Evolutionary conservation across 768 basidiomycete species (phyloP), one percentile per base, ranked within the genome.

Genomic region (Suillus fuscotomentosus): DNA sequence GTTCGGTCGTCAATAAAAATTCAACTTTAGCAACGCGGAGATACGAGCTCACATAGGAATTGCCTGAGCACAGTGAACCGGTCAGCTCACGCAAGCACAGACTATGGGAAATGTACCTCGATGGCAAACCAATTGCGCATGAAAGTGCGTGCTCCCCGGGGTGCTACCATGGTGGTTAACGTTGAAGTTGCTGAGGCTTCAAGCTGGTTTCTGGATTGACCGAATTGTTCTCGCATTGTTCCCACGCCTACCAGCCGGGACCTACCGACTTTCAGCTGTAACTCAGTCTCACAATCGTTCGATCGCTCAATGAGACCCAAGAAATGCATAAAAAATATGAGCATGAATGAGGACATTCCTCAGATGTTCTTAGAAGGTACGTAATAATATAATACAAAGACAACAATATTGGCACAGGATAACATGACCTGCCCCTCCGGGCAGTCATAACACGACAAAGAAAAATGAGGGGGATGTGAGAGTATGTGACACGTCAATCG

Each of bases 61-160:
- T 50, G 83, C 83, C 83, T 85, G 57, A 31, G n/a, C 42, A 42
- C 31, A 53, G 17, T 20, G 42, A 60, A 43, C 43, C 14, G 27
- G 20, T 65, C 63, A 62, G 53, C 3, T 59, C 36, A 27, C 14
- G 34, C 13, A 24, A 6, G 11, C 11, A 8, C 41, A 34, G 39
- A 41, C 20, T 2, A n/a, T 43, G n/a, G 6, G 11, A 63, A 43
- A 38, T 55, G 69, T 65, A 82, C 80, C 77, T 84, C 82, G 66
- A 81, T 69, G 67, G 82, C 82, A 66, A 77, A 78, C 81, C 81
- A 82, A 69, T 83, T 68, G 66, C 72, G 73, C 76, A 76, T 75
- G 67, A 76, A 77, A 47, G 68, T 64, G 36, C 68, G 76, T n/a
- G 17, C n/a, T 20, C 65, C 67, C 63, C 64, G 71, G 53, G 45